These are phyloP conservation scores for Chlorella sp. DNA, from an alignment of 139 green algal species.

Conservation along the genomic window DNA sequence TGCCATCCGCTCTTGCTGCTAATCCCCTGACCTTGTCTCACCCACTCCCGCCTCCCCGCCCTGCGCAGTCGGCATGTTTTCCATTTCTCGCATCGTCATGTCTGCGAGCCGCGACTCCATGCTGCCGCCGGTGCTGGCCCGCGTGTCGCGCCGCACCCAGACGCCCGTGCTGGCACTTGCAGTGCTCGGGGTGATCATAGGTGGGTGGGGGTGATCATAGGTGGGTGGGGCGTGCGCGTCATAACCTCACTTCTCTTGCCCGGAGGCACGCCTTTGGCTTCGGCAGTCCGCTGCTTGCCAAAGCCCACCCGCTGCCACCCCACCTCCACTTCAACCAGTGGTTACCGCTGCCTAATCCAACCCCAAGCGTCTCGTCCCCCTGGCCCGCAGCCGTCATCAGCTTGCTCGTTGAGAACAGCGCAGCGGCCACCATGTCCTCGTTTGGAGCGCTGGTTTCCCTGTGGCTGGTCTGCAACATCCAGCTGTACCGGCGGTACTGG, in stretches of 20 bases:
- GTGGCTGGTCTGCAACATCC: constrained; percentile 1
- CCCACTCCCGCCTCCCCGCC: too few relatives aligned
- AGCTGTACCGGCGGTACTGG: constrained; percentile 9
- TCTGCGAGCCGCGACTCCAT: constrained; percentile 29
- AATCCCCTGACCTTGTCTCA: too few relatives aligned
- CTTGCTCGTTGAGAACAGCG: background rate
- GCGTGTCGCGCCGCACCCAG: constrained; percentile 35
- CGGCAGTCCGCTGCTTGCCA: too few relatives aligned
- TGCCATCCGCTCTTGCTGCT: too few relatives aligned
- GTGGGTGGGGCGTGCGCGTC: background rate
- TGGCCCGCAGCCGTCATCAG: background rate
- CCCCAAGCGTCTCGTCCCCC: background rate
- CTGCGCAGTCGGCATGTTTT: constrained; percentile 42
- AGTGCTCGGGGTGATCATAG: constrained; percentile 22
- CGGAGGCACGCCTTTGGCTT: too few relatives aligned
- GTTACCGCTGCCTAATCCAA: too few relatives aligned
- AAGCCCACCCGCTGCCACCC: too few relatives aligned
- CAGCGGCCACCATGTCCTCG: background rate
- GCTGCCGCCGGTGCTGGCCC: constrained; percentile 39
- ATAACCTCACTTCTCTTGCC: background rate
- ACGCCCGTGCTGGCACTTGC: constrained; percentile 42
- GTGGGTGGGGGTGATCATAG: background rate
- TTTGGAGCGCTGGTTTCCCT: constrained; percentile 1
- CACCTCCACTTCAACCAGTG: too few relatives aligned
- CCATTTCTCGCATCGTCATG: constrained; percentile 35